phyloP scores from a whole-genome alignment of 2,329 filamentous ascomycete genomes.

The Passalora sequoiae region DNA sequence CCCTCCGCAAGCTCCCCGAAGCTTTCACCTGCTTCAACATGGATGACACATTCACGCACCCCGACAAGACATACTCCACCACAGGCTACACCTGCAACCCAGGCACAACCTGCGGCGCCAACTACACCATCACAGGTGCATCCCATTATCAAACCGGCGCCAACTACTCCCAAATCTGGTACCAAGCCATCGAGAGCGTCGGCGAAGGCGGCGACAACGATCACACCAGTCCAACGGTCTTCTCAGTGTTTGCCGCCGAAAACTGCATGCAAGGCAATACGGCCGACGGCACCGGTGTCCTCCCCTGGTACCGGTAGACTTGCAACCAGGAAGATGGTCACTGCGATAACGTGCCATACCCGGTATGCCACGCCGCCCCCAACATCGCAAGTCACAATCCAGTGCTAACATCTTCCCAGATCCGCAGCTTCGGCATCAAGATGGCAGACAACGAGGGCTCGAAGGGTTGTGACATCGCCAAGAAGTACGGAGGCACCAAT shows the following conservation, averaged over 20 bases:
- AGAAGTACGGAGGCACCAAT: neutral
- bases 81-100: neutral
- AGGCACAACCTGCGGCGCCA: neutral
- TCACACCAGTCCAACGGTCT: neutral
- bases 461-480: neutral
- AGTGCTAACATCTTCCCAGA: too few species aligned
- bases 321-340: neutral
- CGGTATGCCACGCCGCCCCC: neutral
- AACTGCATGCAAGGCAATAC: neutral
- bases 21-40: slow-evolving; percentile 1
- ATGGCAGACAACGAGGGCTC: neutral
- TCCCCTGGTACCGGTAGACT: neutral
- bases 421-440: neutral
- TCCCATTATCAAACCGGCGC: neutral
- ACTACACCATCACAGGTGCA: slow-evolving; percentile 3
- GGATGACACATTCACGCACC: neutral
- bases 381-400: too few species aligned
- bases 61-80: neutral
- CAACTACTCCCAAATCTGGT: slow-evolving; percentile 4
- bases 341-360: neutral
- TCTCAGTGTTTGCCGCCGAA: neutral
- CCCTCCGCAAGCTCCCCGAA: neutral
- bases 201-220: neutral
- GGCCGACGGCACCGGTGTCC: neutral
- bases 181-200: neutral